Base-by-base conservation (phyloP, 2,329 filamentous ascomycete species). In the Fusarium sacchari region DNA sequence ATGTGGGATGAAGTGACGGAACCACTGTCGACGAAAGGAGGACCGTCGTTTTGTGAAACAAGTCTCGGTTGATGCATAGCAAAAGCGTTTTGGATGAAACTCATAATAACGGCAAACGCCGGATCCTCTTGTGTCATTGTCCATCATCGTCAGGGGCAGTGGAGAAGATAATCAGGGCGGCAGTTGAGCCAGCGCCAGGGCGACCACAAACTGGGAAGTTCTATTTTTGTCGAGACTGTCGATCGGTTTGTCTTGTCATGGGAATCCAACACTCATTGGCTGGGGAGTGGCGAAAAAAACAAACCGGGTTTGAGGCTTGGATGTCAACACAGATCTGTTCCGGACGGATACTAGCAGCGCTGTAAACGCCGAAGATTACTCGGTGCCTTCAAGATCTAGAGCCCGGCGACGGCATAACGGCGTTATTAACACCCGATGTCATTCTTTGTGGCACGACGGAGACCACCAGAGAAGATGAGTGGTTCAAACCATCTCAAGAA, bases 121-220 rank as follows among this genome's bases (percentile, higher is more conserved):
- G 59, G 57, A 57, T 60, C 40, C 53, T 32, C 47, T 53, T 59
- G 37, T 52, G 56, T 57, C 60, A 60, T 69, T 61, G 46, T 59
- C 53, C 56, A 64, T 67, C 72, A 76, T 76, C 71, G 73, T 76
- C 73, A 76, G 73, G 73, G 73, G 73, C 56, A 61, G 73, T 72
- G 73, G 73, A 63, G 73, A 69, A 59, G 67, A 74, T 74, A 64
- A 61, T 76, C 73, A 74, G 73, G 71, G 72, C 72, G 60, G 60
- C 39, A 73, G 60, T 73, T 70, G 44, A 66, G 52, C 50, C 50
- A 59, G 63, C 40, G 32, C 49, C 49, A 58, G 28, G 28, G 34
- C 40, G 34, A 59, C 34, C 52, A 56, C 39, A 49, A 46, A 53
- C 49, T 42, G 39, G 55, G 46, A 40, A 55, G 43, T 61, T 75